Base-by-base conservation (phyloP, 2,329 filamentous ascomycete species). In the Aspergillus fischeri region DNA sequence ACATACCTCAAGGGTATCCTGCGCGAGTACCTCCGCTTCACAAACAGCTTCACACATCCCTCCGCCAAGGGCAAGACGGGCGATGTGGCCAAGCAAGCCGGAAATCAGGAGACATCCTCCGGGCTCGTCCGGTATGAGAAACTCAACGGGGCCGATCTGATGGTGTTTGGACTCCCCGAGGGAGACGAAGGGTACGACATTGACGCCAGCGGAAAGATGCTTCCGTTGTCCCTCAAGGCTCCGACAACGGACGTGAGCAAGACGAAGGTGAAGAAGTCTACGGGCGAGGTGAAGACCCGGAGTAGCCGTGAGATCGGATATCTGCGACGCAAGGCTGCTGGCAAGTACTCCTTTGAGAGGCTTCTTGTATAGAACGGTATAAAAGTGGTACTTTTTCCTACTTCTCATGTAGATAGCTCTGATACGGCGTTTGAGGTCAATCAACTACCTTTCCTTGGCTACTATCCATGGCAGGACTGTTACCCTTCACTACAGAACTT, bases 281-380 rank as follows among this genome's bases (percentile, higher is more conserved):
- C 64, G 79, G 90, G 91, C 20, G 88, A 91, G 77, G 78, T 91
- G 44, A 81, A 86, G 60, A 78, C 83, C 71, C 84, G 90, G 64
- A 91, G 81, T 65, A 80, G 78, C 65, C 81, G 91, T 73, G 89
- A 96, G 76, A 86, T 87, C 57, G 90, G 89, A 20, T 85, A 89
- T 73, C 76, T 95, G 72, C 85, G 89, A 69, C 91, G 89, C 70
- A 89, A 90, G 76, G 87, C 87, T 70, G 88, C 92, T 60, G 89
- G 89, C 55, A 85, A 87, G 63, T 96, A 97, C 77, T 91, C 89
- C 49, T 82, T 93, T 63, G 91, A 96, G 77, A 85, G 86, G 74
- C 86, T 96, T 65, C 74, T 82, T 53, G 78, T 91, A 66, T 91
- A 81, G 53, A 54, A 53, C 42, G n/a, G 10, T 25, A 47, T 24